Base-by-base conservation (phyloP, 2,329 filamentous ascomycete species). In the Sarocladiaceae sp. region DNA sequence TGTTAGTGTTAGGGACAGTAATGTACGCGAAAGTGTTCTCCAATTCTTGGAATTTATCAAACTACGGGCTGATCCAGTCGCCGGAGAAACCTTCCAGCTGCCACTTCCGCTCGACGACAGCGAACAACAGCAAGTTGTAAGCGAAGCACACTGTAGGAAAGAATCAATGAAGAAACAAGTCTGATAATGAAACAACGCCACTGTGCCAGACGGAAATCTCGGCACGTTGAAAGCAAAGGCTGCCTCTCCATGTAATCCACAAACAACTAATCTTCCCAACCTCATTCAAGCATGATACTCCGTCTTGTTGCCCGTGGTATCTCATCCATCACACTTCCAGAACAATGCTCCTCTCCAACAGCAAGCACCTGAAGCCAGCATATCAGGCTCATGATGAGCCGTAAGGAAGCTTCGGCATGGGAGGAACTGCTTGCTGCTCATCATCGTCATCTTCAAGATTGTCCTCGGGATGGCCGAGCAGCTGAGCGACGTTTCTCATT, bases 401-500 rank as follows among this genome's bases (percentile, higher is more conserved):
- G 55, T 71, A 71, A 28, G 76, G 74, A 44, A 79, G 56, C 47
- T 70, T 70, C 26, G 77, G 75, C 49, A 80, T 56, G 39, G 67
- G 62, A n/a, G 78, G 78, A 44, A 75, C 62, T 39, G 71, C 63
- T 17, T 72, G 71, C 1, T 79, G 76, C 8, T 81, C 80, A 29
- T 82, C 81, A 2, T 84, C 82, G 2, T 80, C 79, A 13, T 84
- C 83, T 37, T 82, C 82, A 47, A 83, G 81, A 44, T 87, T 62
- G 3, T 81, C 75, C 63, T 88, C 85, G 3, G 86, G 83, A 62
- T 90, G 86, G 13, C 90, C 92, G 58, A 99, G 80, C 51, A 97
- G 72, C 63, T 86, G 82, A 63, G 94, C 96, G 54, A 97, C 91
- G 64, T 94, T 88, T 73, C 83, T 90, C 94, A 99, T 99, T 78